phyloP scores from a whole-genome alignment of 2,329 filamentous ascomycete genomes.

The Lizonia empirigonia region DNA sequence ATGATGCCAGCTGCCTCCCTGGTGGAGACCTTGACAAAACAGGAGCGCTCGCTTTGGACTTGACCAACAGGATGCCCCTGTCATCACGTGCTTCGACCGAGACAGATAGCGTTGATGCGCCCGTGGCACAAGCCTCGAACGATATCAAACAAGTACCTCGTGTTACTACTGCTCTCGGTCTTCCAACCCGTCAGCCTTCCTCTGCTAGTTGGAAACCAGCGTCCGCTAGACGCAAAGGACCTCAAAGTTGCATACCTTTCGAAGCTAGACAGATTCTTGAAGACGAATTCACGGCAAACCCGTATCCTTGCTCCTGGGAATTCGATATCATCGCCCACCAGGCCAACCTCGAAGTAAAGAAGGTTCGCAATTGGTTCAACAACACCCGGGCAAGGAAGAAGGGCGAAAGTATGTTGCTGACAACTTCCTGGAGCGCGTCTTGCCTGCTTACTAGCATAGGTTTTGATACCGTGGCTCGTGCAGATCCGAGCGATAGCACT shows the following conservation, averaged over 20 bases:
- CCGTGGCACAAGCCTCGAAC: not conserved
- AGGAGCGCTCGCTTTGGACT: not conserved
- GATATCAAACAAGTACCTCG: not conserved
- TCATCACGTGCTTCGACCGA: no score
- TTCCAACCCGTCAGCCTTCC: conserved; percentile 20
- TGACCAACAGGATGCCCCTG: not conserved
- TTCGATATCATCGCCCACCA: conserved; percentile 46
- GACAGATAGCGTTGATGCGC: not conserved
- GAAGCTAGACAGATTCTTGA: conserved; percentile 44
- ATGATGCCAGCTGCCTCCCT: not conserved
- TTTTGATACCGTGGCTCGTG: not conserved
- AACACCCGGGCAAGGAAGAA: conserved; percentile 44
- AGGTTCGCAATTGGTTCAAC: conserved; percentile 46
- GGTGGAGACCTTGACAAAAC: not conserved
- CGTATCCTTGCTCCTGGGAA: conserved; percentile 45
- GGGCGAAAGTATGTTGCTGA: conserved; percentile 26
- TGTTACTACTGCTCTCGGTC: not conserved
- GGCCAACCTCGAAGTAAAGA: conserved; percentile 44
- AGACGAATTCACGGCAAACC: conserved; percentile 43
- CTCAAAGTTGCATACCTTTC: conserved; percentile 38
- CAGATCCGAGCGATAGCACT: conserved; percentile 9
- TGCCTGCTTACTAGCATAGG: conserved; percentile 20
- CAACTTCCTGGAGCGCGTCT: no score
- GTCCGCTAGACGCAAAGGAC: conserved; percentile 42
- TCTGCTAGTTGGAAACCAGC: conserved; percentile 35